A percentile compares a stretch with the other conserved stretches of the same genome.
Conservation (phyloP, 495 filamentous ascomycete genomes). For the Hypoxylon perforatum region DNA sequence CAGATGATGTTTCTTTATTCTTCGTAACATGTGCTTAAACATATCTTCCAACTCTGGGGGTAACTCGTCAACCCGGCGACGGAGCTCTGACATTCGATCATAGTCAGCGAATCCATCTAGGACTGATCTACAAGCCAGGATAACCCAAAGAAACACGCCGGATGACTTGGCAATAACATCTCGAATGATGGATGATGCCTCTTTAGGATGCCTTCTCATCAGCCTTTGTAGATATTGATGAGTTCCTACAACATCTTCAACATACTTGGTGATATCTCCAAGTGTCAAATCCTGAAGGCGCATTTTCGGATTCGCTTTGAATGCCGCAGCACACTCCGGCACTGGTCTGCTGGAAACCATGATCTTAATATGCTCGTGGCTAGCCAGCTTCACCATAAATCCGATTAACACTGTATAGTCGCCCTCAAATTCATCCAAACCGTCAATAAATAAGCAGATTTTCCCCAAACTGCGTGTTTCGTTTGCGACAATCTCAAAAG, state of each 20-base stretch:
- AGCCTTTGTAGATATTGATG: conserved; percentile 16
- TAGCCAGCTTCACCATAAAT: conserved; percentile 9
- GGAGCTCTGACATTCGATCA: conserved; percentile 34
- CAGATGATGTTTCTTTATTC: conserved; percentile 8
- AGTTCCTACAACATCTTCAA: conserved; percentile 10
- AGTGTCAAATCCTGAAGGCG: conserved; percentile 44
- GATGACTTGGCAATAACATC: conserved; percentile 46
- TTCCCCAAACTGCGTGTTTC: not conserved
- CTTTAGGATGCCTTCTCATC: not conserved
- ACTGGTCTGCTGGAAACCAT: conserved; percentile 28
- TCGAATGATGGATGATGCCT: conserved; percentile 2
- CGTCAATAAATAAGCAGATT: conserved; percentile 28
- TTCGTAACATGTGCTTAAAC: conserved; percentile 42
- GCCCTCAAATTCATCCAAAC: conserved; percentile 17
- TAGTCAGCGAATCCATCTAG: conserved; percentile 26
- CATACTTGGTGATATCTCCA: conserved; percentile 39
- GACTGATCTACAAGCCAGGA: conserved; percentile 41
- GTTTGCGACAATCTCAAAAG: too few species aligned
- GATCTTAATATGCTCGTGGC: conserved; percentile 5
- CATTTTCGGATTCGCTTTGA: conserved; percentile 16
- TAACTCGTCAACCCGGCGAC: conserved; percentile 34
- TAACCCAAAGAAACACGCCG: conserved; percentile 55
- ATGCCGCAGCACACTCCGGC: conserved; percentile 22
- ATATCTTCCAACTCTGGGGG: conserved; percentile 43
- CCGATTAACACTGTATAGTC: not conserved